Evolutionary conservation across 805 yeast species (phyloP).

Genomic region (Wickerhamia fluorescens): DNA sequence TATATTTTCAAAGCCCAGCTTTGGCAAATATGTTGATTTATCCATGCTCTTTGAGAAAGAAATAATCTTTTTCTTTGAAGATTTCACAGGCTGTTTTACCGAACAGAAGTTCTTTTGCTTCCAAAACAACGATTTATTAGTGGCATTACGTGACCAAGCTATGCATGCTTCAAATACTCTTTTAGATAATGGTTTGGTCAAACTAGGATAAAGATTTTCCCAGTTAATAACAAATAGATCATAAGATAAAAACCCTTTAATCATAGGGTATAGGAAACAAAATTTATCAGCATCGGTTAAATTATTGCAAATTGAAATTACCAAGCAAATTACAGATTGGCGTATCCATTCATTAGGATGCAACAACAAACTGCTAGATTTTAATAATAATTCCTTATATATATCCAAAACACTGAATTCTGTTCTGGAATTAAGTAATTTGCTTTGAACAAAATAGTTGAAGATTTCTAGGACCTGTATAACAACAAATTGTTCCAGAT

Average conservation of each 20-base stretch:
- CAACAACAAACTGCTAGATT: slow-evolving; percentile 48
- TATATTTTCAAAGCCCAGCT: slow-evolving; percentile 5
- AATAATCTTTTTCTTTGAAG: slow-evolving; percentile 13
- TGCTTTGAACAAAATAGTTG: slow-evolving; percentile 21
- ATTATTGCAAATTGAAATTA: slow-evolving; percentile 55
- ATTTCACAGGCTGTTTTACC: slow-evolving; percentile 9
- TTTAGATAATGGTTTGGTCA: slow-evolving; percentile 61
- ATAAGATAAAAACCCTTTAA: slow-evolving; percentile 68
- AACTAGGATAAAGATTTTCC: slow-evolving; percentile 58
- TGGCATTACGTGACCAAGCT: slow-evolving; percentile 64
- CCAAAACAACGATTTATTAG: slow-evolving; percentile 73
- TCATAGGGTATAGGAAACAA: slow-evolving; percentile 76
- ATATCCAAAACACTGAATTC: slow-evolving; percentile 34
- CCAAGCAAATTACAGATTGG: slow-evolving; percentile 54
- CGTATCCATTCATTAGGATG: slow-evolving; percentile 89
- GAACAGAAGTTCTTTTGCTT: slow-evolving; percentile 30
- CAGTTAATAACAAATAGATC: slow-evolving; percentile 67
- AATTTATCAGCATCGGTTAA: slow-evolving; percentile 71
- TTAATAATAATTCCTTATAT: slow-evolving; percentile 27
- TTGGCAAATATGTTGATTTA: slow-evolving; percentile 26
- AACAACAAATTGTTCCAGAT: slow-evolving; percentile 77
- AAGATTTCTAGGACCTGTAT: slow-evolving; percentile 52
- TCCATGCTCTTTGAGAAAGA: slow-evolving; percentile 30
- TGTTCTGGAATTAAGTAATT: slow-evolving; percentile 25
- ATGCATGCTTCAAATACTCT: slow-evolving; percentile 56